These are phyloP conservation scores for Daldinia loculata DNA, from an alignment of 495 filamentous ascomycete genomes.

Conservation along the genomic window DNA sequence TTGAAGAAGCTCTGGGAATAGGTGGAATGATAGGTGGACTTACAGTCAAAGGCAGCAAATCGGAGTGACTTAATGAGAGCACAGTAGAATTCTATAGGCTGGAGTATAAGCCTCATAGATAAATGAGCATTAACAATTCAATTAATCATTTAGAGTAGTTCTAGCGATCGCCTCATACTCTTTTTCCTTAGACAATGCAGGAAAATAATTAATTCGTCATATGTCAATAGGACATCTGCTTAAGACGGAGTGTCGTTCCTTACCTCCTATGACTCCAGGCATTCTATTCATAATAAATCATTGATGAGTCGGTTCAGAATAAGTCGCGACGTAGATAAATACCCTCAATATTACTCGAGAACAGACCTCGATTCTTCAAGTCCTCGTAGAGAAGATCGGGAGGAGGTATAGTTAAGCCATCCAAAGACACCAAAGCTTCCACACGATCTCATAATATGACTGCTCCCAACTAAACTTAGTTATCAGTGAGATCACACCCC, in stretches of 20 bases:
- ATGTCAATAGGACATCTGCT: too few relatives aligned
- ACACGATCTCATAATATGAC: slow-evolving; percentile 26
- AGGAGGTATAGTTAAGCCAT: not conserved
- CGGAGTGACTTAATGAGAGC: not conserved
- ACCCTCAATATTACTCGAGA: not conserved
- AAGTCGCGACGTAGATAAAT: not conserved
- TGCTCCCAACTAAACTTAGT: slow-evolving; percentile 35
- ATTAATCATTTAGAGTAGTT: not conserved
- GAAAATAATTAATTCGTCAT: too few relatives aligned
- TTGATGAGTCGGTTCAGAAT: too few relatives aligned
- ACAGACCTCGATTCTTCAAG: not conserved
- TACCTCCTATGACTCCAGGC: too few relatives aligned
- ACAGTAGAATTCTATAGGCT: not conserved
- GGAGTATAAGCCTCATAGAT: not conserved
- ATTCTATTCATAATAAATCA: too few relatives aligned
- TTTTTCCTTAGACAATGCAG: too few relatives aligned
- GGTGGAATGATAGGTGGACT: not conserved
- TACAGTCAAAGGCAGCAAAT: not conserved
- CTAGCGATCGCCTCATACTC: too few relatives aligned
- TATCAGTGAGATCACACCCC: slow-evolving; percentile 19
- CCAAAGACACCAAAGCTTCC: slow-evolving; percentile 41
- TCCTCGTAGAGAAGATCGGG: slow-evolving; percentile 13
- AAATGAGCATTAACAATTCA: not conserved
- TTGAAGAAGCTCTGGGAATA: too few relatives aligned
- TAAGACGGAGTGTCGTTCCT: too few relatives aligned